Conservation (phyloP, 495 filamentous ascomycete species). For the Aspergillus cristatus region DNA sequence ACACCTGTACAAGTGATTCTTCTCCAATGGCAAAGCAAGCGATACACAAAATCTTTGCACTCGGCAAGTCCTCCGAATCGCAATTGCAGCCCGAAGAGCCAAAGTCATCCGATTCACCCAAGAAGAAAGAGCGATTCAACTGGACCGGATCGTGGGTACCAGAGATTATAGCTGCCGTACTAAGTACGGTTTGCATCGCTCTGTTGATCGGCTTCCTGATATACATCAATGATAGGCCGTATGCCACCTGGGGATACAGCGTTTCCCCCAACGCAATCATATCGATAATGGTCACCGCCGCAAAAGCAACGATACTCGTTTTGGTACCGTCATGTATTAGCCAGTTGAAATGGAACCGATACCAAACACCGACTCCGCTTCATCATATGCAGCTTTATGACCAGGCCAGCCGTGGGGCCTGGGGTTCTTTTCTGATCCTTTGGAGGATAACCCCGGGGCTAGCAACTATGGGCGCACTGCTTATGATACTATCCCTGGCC, state of each 20-base stretch:
- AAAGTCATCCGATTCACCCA: too few relatives aligned
- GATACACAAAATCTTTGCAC: too few relatives aligned
- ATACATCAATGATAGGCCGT: constrained; percentile 1
- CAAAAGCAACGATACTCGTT: constrained; percentile 2
- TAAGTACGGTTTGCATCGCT: background rate
- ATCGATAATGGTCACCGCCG: constrained; percentile 3
- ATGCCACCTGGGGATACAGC: constrained; percentile 5
- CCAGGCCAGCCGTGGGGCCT: constrained; percentile 7
- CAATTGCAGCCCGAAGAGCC: too few relatives aligned
- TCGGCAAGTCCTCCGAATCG: too few relatives aligned
- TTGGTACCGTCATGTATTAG: constrained; percentile 2
- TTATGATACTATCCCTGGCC: constrained; percentile 4
- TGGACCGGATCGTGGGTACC: constrained; percentile 3
- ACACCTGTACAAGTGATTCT: too few relatives aligned
- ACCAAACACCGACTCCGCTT: constrained; percentile 1
- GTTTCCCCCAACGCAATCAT: constrained; percentile 6
- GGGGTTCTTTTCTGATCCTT: constrained; percentile 5
- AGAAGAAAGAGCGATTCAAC: background rate
- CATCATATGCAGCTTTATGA: constrained; percentile 3
- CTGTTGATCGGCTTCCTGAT: constrained; percentile 4
- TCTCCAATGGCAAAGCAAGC: too few relatives aligned
- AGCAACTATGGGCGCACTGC: constrained; percentile 2
- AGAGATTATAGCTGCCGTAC: constrained; percentile 1
- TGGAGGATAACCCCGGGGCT: background rate
- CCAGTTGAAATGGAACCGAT: constrained; percentile 10